Percentiles rank a stretch among this genome's conserved stretches.
These are phyloP conservation scores for Penicillium coprophilum DNA, from an alignment of 495 filamentous ascomycete species.

Conservation along the genomic window DNA sequence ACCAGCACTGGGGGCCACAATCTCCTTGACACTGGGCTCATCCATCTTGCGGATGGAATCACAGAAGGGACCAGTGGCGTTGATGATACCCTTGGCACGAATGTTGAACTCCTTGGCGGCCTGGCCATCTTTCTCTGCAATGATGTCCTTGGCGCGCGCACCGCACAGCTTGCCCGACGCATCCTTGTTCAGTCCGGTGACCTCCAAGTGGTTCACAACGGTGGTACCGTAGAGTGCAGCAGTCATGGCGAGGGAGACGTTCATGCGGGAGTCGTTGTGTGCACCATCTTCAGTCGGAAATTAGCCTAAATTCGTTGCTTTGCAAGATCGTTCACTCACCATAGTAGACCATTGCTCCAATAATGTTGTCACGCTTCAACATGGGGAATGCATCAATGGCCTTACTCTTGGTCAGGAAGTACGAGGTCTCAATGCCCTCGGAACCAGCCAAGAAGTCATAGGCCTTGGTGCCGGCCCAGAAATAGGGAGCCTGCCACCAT, in stretches of 20 bases:
- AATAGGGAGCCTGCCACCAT: slow-evolving; percentile 98
- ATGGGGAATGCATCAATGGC: slow-evolving; percentile 97
- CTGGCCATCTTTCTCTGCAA: slow-evolving; percentile 59
- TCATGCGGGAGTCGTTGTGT: slow-evolving; percentile 99
- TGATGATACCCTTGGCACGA: slow-evolving; percentile 88
- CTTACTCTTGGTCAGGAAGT: slow-evolving; percentile 92
- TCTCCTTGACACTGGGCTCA: slow-evolving; percentile 69
- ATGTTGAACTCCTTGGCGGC: slow-evolving; percentile 65
- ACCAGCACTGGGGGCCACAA: slow-evolving; percentile 90
- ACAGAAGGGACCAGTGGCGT: slow-evolving; percentile 95
- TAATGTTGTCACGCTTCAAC: slow-evolving; percentile 80
- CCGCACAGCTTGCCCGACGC: slow-evolving; percentile 74
- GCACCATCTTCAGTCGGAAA: slow-evolving; percentile 69
- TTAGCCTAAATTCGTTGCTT: background rate
- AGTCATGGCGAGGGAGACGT: slow-evolving; percentile 93
- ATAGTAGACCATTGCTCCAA: slow-evolving; percentile 95
- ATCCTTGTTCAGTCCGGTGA: slow-evolving; percentile 81
- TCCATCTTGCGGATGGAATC: slow-evolving; percentile 94
- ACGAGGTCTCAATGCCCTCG: slow-evolving; percentile 95
- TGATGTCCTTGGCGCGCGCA: slow-evolving; percentile 72
- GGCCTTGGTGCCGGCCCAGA: slow-evolving; percentile 92
- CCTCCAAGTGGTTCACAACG: slow-evolving; percentile 90
- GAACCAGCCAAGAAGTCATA: slow-evolving; percentile 94
- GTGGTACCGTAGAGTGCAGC: slow-evolving; percentile 91
- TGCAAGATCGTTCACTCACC: slow-evolving; percentile 41